Evolutionary conservation across 139 green algal species (phyloP).

Genomic region (Yamagishiella unicocca): DNA sequence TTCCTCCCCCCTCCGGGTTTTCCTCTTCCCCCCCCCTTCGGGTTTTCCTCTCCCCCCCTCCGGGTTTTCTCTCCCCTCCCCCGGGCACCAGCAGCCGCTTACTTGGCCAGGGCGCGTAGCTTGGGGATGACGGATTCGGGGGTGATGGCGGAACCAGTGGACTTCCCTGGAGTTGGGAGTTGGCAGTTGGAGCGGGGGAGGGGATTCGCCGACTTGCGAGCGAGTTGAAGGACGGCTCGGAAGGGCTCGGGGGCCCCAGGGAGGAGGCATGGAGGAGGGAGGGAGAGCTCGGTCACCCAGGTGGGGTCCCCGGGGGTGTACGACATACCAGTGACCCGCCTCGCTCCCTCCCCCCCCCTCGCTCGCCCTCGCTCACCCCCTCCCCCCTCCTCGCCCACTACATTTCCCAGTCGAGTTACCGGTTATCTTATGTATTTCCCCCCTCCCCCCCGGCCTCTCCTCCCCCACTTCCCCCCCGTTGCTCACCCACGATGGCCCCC

Average conservation of each 20-base stretch:
- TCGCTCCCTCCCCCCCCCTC: background rate
- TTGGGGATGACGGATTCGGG: slow-evolving; percentile 66
- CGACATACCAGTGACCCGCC: background rate
- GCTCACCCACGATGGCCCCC: slow-evolving; percentile 76
- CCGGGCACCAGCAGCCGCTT: slow-evolving; percentile 41
- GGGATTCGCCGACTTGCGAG: too few relatives aligned
- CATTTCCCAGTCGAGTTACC: too few relatives aligned
- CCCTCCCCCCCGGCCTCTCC: background rate
- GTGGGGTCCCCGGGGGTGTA: background rate
- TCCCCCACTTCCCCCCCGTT: background rate
- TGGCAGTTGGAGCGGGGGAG: too few relatives aligned
- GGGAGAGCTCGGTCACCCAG: background rate
- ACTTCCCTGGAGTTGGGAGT: slow-evolving; percentile 45
- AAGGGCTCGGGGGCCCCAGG: too few relatives aligned
- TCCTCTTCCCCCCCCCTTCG: background rate
- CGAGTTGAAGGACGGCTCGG: too few relatives aligned
- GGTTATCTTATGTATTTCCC: too few relatives aligned
- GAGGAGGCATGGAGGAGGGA: too few relatives aligned
- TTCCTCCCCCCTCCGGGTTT: too few relatives aligned
- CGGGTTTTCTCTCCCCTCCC: background rate
- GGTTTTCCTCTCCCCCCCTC: background rate
- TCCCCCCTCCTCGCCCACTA: background rate
- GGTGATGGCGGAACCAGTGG: slow-evolving; percentile 56
- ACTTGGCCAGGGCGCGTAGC: slow-evolving; percentile 65
- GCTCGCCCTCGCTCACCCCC: background rate